Evolutionary conservation across 2,329 filamentous ascomycete genomes (phyloP).

Genomic region (Ascochyta koolunga): DNA sequence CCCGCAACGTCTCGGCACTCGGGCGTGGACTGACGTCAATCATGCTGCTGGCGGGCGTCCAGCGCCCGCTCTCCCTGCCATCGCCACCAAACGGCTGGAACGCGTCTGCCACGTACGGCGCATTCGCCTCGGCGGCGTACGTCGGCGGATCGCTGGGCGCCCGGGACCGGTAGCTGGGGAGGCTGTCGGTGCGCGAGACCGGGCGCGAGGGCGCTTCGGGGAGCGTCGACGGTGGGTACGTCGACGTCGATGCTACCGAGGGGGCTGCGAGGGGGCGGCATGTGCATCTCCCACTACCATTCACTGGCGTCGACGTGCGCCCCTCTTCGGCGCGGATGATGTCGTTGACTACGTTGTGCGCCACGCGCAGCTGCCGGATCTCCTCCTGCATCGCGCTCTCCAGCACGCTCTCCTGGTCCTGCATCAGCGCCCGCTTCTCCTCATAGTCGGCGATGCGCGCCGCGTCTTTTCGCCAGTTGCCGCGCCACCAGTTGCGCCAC

Average conservation of each 20-base stretch:
- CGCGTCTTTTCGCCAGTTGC: slow-evolving; percentile 37
- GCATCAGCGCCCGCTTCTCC: slow-evolving; percentile 58
- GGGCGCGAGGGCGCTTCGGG: slow-evolving; percentile 44
- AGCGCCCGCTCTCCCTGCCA: slow-evolving; percentile 36
- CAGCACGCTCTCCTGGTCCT: slow-evolving; percentile 53
- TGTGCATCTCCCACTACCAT: slow-evolving; percentile 14
- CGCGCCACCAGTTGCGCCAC: slow-evolving; percentile 58
- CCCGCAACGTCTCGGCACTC: slow-evolving; percentile 46
- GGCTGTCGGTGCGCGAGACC: slow-evolving; percentile 46
- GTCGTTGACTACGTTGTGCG: slow-evolving; percentile 60
- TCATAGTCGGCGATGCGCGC: slow-evolving; percentile 53
- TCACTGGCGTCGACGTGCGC: slow-evolving; percentile 15
- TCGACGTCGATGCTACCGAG: slow-evolving; percentile 40
- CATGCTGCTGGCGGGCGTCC: slow-evolving; percentile 49
- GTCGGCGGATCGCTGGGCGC: slow-evolving; percentile 47
- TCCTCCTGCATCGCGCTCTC: slow-evolving; percentile 52
- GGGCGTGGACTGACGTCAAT: slow-evolving; percentile 47
- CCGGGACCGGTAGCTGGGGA: slow-evolving; percentile 55
- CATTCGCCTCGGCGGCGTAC: slow-evolving; percentile 52
- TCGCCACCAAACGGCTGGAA: slow-evolving; percentile 49
- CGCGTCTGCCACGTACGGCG: slow-evolving; percentile 49
- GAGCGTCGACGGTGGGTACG: slow-evolving; percentile 37
- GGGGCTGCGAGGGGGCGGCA: slow-evolving; percentile 28
- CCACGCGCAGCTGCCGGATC: slow-evolving; percentile 58
- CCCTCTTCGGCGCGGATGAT: slow-evolving; percentile 52